Evolutionary conservation across 768 basidiomycete genomes (phyloP).

Genomic region (Cantharellus cinnabarinus): DNA sequence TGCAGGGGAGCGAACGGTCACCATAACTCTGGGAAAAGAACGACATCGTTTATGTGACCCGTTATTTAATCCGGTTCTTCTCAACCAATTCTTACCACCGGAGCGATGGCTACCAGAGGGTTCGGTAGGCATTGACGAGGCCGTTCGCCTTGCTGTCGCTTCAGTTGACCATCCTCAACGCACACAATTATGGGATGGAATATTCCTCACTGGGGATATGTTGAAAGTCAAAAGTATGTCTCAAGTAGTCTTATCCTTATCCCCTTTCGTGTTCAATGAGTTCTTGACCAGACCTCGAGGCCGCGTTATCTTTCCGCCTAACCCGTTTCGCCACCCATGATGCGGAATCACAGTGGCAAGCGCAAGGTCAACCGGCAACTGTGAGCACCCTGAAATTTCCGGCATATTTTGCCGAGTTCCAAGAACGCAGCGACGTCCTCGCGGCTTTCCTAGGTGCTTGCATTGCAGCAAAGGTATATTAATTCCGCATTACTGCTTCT

Average conservation of each 20-base stretch:
- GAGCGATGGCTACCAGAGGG: constrained; percentile 6
- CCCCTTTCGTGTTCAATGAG: neutral
- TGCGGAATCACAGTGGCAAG: constrained; percentile 21
- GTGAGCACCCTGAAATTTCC: constrained; percentile 49
- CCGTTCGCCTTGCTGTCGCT: constrained; percentile 2
- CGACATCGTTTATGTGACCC: constrained; percentile 84
- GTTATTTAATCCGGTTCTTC: constrained; percentile 50
- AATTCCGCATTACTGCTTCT: constrained; percentile 2
- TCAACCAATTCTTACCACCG: constrained; percentile 12
- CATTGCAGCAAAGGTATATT: constrained; percentile 61
- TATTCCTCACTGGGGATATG: constrained; percentile 65
- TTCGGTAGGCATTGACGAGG: constrained; percentile 12
- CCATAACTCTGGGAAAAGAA: constrained; percentile 65
- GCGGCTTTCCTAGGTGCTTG: constrained; percentile 66
- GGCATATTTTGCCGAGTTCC: constrained; percentile 80
- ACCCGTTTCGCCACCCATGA: constrained; percentile 38
- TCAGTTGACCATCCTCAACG: constrained; percentile 40
- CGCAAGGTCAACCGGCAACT: constrained; percentile 35
- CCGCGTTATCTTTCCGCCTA: constrained; percentile 52
- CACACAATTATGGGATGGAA: constrained; percentile 53
- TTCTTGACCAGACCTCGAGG: constrained; percentile 31
- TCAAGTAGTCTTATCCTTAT: neutral
- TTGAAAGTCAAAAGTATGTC: constrained; percentile 48
- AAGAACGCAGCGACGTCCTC: constrained; percentile 63
- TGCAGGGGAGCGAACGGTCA: constrained; percentile 19